Evolutionary conservation across 1,284 basidiomycete genomes (phyloP), one percentile per base, ranked within the genome.

Genomic region (Sphaerobolus stellatus): DNA sequence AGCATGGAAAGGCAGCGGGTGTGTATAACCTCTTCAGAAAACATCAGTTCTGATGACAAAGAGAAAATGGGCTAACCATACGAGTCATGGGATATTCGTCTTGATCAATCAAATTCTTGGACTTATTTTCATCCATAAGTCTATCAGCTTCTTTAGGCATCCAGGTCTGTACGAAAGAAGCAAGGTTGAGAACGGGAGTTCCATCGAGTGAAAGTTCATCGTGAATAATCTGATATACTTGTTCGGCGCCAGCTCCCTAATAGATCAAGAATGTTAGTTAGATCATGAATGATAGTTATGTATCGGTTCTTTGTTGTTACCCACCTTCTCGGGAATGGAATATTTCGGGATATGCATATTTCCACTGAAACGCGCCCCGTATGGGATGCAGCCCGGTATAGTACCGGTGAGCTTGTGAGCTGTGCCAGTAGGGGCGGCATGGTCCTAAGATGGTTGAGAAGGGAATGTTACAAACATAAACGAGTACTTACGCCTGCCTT

Each of bases 71-170:
- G 29, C 46, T 7, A 43, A 56, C 69, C 77, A 48, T 65, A 84
- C 86, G 86, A 1, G 89, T 90, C 54, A 87, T 83, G 16, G 93
- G 93, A 69, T 97, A 97, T 70, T 96, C 92, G 65, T 96, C 95
- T 65, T 88, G 86, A 68, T 92, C 94, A 49, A 94, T 93, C 50
- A 95, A 72, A 68, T 94, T 95, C 72, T 95, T 94, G 64, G 83
- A 84, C 63, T 94, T 80, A 68, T 94, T 94, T 72, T 94, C 93
- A 48, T 77, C 62, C 76, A 92, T 86, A 58, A 94, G 79, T 61
- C 83, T 83, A 62, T 87, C 78, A 51, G 83, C 83, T 64, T 83
- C 71, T 54, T 75, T 70, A n/a, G 83, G 81, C 72, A 85, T 71
- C 78, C 79, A 83, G 5, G 79, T 80, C 64, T 82, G 76, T 18